Evolutionary conservation across 2,329 filamentous ascomycete species (phyloP).

Genomic region (Claviceps cyperi): DNA sequence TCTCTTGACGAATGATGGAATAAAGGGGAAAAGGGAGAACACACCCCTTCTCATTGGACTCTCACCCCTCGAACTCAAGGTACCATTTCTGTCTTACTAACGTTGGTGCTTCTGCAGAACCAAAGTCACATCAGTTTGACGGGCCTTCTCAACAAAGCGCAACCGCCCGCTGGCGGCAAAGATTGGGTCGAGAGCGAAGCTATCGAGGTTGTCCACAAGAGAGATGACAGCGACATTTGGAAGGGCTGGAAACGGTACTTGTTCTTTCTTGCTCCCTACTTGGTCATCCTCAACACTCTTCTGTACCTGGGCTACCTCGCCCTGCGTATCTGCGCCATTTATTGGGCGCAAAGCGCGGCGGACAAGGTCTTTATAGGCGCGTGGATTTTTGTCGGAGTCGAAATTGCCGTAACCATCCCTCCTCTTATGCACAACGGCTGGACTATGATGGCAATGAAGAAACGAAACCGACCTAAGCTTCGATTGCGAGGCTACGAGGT

Average conservation of each 20-base stretch:
- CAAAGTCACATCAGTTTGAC: slow-evolving; percentile 28
- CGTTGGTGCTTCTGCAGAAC: slow-evolving; percentile 14
- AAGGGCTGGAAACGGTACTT: slow-evolving; percentile 28
- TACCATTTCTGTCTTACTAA: neutral
- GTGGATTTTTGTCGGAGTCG: slow-evolving; percentile 43
- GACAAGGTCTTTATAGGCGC: slow-evolving; percentile 30
- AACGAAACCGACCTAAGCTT: slow-evolving; percentile 37
- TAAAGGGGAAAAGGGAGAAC: no score
- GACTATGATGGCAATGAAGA: slow-evolving; percentile 43
- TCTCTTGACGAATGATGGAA: no score
- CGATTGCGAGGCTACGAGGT: slow-evolving; percentile 32
- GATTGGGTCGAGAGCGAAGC: slow-evolving; percentile 16
- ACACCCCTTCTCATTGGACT: accelerated
- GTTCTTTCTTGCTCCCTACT: slow-evolving; percentile 22
- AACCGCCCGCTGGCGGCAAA: slow-evolving; percentile 18
- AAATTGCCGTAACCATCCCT: slow-evolving; percentile 37
- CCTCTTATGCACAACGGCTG: slow-evolving; percentile 42
- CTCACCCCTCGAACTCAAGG: no score
- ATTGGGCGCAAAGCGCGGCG: slow-evolving; percentile 31
- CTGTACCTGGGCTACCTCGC: slow-evolving; percentile 34
- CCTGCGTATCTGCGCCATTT: slow-evolving; percentile 36
- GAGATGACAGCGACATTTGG: slow-evolving; percentile 29
- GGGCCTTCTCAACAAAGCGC: slow-evolving; percentile 21
- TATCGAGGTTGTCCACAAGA: slow-evolving; percentile 27
- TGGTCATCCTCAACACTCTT: slow-evolving; percentile 26